phyloP scores from a whole-genome alignment of 2,329 filamentous ascomycete species.

The Talaromyces sp. region DNA sequence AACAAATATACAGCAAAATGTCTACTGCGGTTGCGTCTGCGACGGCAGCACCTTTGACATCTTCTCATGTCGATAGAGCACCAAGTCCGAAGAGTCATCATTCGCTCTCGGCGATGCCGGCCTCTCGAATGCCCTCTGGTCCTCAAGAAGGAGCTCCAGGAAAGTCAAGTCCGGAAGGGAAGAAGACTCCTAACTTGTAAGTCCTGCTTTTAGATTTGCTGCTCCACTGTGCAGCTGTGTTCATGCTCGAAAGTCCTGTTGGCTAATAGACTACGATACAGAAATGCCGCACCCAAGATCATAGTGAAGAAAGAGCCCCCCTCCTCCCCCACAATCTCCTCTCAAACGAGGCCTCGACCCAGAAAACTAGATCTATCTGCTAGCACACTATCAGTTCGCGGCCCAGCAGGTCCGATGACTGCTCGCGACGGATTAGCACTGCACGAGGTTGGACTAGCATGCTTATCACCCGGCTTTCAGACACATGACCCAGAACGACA shows the following conservation, averaged over 20 bases:
- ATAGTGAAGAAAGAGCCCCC: constrained; percentile 93
- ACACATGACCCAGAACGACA: constrained; percentile 97
- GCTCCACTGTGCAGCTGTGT: neutral
- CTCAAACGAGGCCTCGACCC: constrained; percentile 55
- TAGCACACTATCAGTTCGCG: constrained; percentile 58
- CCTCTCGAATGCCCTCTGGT: constrained; percentile 30
- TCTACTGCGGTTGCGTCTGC: constrained; percentile 49
- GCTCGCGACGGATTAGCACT: constrained; percentile 71
- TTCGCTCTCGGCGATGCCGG: constrained; percentile 36
- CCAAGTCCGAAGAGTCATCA: constrained; percentile 45
- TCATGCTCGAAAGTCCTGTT: neutral
- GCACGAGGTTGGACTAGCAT: constrained; percentile 89
- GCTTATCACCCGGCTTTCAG: constrained; percentile 90
- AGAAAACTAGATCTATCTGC: constrained; percentile 46
- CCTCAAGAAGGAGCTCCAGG: constrained; percentile 34
- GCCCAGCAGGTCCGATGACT: constrained; percentile 66
- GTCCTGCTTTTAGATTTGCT: constrained; percentile 23
- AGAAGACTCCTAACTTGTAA: constrained; percentile 48
- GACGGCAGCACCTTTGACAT: constrained; percentile 41
- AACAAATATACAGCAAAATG: constrained; percentile 32
- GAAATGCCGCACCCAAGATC: constrained; percentile 64
- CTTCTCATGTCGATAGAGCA: constrained; percentile 43
- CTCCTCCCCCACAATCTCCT: constrained; percentile 70
- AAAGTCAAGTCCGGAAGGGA: constrained; percentile 36
- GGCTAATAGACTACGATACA: constrained; percentile 35